A percentile compares a stretch with the other conserved stretches of the same genome.
Conservation (phyloP, 2,329 filamentous ascomycete genomes). For the Colletotrichum sublineola region DNA sequence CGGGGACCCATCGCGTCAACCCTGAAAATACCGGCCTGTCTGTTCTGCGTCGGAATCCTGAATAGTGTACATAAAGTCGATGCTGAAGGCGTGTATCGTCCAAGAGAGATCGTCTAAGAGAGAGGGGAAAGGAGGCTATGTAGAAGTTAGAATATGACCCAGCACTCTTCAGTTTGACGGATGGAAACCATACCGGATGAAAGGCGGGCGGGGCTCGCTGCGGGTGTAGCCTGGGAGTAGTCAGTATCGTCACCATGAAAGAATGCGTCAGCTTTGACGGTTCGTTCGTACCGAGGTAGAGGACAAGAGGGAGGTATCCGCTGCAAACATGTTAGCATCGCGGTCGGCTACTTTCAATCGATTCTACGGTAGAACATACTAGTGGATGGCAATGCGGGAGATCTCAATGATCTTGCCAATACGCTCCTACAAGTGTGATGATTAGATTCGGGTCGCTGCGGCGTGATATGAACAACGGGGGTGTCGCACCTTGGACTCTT, state of each 20-base stretch:
- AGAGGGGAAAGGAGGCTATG: slow-evolving; percentile 74
- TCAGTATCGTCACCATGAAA: slow-evolving; percentile 45
- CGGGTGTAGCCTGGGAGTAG: slow-evolving; percentile 82
- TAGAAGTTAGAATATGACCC: slow-evolving; percentile 44
- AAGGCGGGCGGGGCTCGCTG: slow-evolving; percentile 88
- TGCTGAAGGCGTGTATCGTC: slow-evolving; percentile 10
- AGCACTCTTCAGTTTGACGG: too few species aligned
- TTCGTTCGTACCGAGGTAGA: slow-evolving; percentile 84
- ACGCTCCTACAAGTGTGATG: slow-evolving; percentile 78
- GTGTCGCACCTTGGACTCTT: slow-evolving; percentile 89
- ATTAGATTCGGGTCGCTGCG: slow-evolving; percentile 27
- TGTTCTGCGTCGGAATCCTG: slow-evolving; percentile 13
- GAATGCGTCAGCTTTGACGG: background rate
- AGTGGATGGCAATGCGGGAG: slow-evolving; percentile 93
- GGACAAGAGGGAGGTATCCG: slow-evolving; percentile 95
- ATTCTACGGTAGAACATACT: slow-evolving; percentile 69
- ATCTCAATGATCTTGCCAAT: slow-evolving; percentile 97
- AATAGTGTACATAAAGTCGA: slow-evolving; percentile 41
- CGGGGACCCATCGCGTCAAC: slow-evolving; percentile 12
- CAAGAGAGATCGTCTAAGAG: slow-evolving; percentile 71
- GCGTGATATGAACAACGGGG: background rate
- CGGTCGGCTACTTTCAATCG: background rate
- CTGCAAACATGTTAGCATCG: slow-evolving; percentile 64
- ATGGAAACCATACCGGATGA: slow-evolving; percentile 64
- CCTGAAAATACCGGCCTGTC: slow-evolving; percentile 18